Base-by-base conservation (phyloP, 2,329 filamentous ascomycete genomes). In the Penicillium paneum region DNA sequence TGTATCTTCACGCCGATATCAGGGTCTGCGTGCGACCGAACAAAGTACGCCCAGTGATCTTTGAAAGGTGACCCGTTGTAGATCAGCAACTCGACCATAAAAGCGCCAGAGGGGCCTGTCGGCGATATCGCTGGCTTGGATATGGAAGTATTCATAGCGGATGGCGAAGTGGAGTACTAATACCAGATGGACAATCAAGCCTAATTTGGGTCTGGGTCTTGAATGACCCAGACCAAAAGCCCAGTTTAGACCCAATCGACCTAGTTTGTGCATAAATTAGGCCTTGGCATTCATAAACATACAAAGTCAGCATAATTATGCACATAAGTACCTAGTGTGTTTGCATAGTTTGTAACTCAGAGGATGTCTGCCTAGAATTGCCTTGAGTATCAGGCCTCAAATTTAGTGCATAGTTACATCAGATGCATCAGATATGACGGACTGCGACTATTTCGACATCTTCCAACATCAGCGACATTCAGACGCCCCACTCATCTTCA, bases 21-120 rank as follows among this genome's bases (percentile, higher is more conserved):
- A 1, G 57, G 42, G 15, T 64, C 15, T 0, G 8, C 1, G 5
- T 42, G 55, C 0, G 67, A 67, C 19, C 46, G 39, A 1, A 73
- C 42, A 39, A 55, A 74, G 43, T 71, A 74, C 1, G 67, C 67
- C 71, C 71, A 74, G 58, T 74, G 69, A 47, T 74, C 65, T 40
- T 70, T 71, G 59, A 71, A 74, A 0, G 68, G 71, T 0, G 47
- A 21, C 15, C 71, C 71, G 47, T 66, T 73, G 57, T 55, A 71
- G 21, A 64, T 64, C 13, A 72, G 40, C 6, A 73, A 49, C 29
- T 72, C 63, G 15, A 72, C 53, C 4, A 70, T 39, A 35, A 67
- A 64, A 5, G 64, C 57, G 0, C 59, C 60, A 1, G 39, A 12
- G 15, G 58, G 47, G 8, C 50, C 54, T 15, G 11, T 28, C 21